phyloP scores from a whole-genome alignment of 257 asterid species.

The Solanum chilense region DNA sequence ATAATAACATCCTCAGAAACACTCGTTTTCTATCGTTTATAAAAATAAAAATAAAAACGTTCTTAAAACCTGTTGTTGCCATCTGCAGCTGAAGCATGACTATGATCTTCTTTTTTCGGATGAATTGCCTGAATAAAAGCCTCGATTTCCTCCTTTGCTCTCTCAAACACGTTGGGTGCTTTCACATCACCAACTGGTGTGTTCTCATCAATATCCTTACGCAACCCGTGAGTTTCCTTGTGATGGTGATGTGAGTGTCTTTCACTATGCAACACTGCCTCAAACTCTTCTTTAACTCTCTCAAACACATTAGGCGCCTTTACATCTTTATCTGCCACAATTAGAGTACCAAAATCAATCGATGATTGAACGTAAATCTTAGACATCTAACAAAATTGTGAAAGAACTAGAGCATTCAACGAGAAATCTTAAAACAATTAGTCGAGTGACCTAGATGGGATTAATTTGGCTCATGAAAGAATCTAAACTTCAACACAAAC shows the following conservation, averaged over 20 bases:
- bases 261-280: conserved; percentile 24
- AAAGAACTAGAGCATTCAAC: background rate
- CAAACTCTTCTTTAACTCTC: conserved; percentile 35
- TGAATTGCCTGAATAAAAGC: conserved; percentile 59
- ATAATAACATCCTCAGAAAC: background rate
- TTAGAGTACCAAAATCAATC: background rate
- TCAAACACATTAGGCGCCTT: conserved; percentile 30
- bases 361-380: background rate
- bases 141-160: conserved; percentile 77
- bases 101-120: conserved; percentile 32
- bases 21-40: background rate
- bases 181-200: conserved; percentile 43
- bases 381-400: background rate
- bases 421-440: background rate
- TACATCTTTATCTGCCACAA: conserved; percentile 24
- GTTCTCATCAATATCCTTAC: conserved; percentile 44
- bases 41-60: background rate
- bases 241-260: conserved; percentile 21
- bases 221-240: conserved; percentile 64
- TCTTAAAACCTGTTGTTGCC: conserved; percentile 20
- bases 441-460: background rate
- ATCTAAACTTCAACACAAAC: background rate
- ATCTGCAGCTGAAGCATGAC: background rate
- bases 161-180: conserved; percentile 71
- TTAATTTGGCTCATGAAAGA: background rate